Percentiles rank a stretch among this genome's conserved stretches.
Evolutionary conservation across 106 monocot species (phyloP).

Genomic region (Acanthochlamys bracteata): DNA sequence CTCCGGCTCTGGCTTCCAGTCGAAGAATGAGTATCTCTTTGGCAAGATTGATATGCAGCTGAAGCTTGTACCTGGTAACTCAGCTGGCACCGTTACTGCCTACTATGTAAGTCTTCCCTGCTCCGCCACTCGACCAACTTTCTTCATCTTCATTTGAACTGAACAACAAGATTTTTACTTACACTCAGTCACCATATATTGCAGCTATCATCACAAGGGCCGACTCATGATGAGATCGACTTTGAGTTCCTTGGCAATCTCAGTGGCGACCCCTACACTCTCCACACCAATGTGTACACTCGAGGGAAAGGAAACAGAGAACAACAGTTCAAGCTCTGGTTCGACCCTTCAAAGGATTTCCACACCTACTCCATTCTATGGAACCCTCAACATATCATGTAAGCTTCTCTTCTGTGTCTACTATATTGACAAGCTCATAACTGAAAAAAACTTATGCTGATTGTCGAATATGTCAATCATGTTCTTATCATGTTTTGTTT

Average conservation of each 20-base stretch:
- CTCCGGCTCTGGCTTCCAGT: slow-evolving; percentile 18
- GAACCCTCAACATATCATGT: slow-evolving; percentile 15
- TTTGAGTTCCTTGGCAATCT: slow-evolving; percentile 15
- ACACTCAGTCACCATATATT: neutral
- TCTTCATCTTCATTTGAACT: neutral
- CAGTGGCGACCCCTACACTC: slow-evolving; percentile 8
- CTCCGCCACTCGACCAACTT: neutral
- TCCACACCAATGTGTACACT: slow-evolving; percentile 15
- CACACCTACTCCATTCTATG: slow-evolving; percentile 13
- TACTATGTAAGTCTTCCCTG: slow-evolving; percentile 1
- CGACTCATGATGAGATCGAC: slow-evolving; percentile 16
- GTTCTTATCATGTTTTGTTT: no score
- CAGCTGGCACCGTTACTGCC: slow-evolving; percentile 14
- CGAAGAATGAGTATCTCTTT: slow-evolving; percentile 12
- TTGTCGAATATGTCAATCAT: no score
- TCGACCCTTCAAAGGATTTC: slow-evolving; percentile 8
- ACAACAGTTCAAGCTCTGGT: slow-evolving; percentile 16
- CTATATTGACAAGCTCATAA: no score
- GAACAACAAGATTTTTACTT: neutral
- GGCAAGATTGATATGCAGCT: slow-evolving; percentile 16
- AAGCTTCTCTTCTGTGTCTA: slow-evolving; percentile 3
- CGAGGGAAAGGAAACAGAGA: slow-evolving; percentile 16
- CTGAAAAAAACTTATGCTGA: no score
- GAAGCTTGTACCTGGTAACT: slow-evolving; percentile 15
- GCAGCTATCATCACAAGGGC: slow-evolving; percentile 9